A percentile compares a stretch with the other conserved stretches of the same genome.
Conservation (phyloP, 2,329 filamentous ascomycete genomes). For the Cryphonectria radicalis region DNA sequence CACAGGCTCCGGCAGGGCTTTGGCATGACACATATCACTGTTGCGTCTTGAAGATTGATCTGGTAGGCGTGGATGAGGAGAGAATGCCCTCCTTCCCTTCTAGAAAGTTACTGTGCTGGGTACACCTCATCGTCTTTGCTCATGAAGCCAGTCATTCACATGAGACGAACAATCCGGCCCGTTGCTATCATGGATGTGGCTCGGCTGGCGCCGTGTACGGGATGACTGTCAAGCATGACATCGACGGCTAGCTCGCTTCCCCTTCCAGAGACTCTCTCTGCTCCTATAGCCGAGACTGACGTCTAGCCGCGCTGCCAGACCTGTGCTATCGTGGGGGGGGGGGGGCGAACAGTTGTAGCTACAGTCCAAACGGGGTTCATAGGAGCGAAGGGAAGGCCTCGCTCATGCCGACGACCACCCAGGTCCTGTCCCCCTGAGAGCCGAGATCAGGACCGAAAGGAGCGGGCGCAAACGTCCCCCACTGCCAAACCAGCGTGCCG, state of each 20-base stretch:
- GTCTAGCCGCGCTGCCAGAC: neutral
- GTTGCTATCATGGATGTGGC: neutral
- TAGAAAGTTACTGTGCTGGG: neutral
- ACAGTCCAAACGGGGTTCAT: neutral
- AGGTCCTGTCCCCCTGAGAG: neutral
- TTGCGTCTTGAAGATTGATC: neutral
- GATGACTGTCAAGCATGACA: neutral
- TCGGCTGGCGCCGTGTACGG: constrained; percentile 1
- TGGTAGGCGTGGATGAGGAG: neutral
- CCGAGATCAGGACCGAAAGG: neutral
- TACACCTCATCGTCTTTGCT: neutral
- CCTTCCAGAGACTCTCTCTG: neutral
- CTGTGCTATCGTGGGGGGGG: neutral
- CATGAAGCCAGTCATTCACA: neutral
- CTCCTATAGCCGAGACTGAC: neutral
- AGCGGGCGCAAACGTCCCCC: neutral
- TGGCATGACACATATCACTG: neutral
- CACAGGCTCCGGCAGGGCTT: neutral
- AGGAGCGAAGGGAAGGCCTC: neutral
- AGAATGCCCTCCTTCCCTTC: neutral
- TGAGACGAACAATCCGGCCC: neutral
- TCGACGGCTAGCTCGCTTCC: neutral
- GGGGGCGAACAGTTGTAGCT: neutral
- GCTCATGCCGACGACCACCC: neutral
- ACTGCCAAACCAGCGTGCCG: neutral